Conservation (phyloP, 805 yeast species). For the Candida oleophila region DNA sequence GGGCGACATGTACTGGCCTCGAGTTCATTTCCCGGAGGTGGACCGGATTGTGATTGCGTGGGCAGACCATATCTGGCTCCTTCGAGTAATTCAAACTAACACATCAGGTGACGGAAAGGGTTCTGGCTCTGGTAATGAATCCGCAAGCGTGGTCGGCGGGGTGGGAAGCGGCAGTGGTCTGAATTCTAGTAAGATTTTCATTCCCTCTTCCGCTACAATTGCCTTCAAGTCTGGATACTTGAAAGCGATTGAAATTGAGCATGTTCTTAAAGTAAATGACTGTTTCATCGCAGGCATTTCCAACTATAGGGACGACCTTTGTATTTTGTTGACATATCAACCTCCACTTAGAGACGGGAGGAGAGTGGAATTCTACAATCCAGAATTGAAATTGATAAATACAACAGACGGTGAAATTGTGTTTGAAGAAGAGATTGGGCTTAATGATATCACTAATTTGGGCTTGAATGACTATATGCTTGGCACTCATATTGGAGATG, state of each 20-base stretch:
- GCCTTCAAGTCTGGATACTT: constrained; percentile 46
- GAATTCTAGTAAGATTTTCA: constrained; percentile 32
- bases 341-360: constrained; percentile 31
- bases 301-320: constrained; percentile 67
- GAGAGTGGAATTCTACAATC: constrained; percentile 42
- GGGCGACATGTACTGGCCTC: constrained; percentile 84
- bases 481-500: constrained; percentile 47
- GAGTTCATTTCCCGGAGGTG: constrained; percentile 61
- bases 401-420: constrained; percentile 66
- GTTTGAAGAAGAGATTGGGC: constrained; percentile 74
- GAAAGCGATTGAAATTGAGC: constrained; percentile 45
- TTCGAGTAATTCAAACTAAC: constrained; percentile 38
- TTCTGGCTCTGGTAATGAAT: constrained; percentile 1
- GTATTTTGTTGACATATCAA: constrained; percentile 58
- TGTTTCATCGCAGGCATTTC: constrained; percentile 74
- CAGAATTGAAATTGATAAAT: constrained; percentile 74
- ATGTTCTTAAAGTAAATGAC: constrained; percentile 45
- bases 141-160: neutral
- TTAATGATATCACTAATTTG: constrained; percentile 54
- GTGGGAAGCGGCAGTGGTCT: neutral
- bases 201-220: constrained; percentile 53
- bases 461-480: constrained; percentile 82
- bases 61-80: constrained; percentile 75
- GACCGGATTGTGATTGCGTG: constrained; percentile 77
- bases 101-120: constrained; percentile 11